Conservation (phyloP, 805 yeast species). For the Suhomyces prunicola region DNA sequence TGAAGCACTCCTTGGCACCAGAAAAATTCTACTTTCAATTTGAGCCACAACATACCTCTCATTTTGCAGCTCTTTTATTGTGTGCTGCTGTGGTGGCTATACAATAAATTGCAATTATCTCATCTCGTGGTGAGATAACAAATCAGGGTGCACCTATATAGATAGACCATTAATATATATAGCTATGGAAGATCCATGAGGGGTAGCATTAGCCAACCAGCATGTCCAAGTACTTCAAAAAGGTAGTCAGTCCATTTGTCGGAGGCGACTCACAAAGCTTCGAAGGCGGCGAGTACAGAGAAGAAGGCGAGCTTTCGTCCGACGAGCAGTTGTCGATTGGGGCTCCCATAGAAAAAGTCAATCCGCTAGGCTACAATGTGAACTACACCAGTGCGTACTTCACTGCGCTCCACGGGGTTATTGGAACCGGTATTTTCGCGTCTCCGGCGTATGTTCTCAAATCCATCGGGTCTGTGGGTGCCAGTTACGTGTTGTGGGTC, state of each 20-base stretch:
- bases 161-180: background rate
- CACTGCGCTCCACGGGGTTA: slow-evolving; percentile 62
- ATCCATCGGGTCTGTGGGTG: slow-evolving; percentile 44
- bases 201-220: background rate
- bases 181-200: background rate
- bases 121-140: background rate
- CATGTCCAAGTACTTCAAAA: background rate
- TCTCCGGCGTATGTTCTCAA: slow-evolving; percentile 60
- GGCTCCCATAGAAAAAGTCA: slow-evolving; percentile 40
- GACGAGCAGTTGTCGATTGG: slow-evolving; percentile 23
- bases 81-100: background rate
- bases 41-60: background rate
- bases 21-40: background rate
- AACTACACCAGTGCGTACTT: slow-evolving; percentile 50
- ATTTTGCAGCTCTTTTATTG: background rate
- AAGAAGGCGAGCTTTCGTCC: slow-evolving; percentile 3
- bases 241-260: background rate
- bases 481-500: slow-evolving; percentile 43
- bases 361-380: slow-evolving; percentile 40
- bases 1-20: background rate
- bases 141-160: background rate
- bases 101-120: background rate
- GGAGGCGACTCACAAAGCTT: background rate
- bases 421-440: slow-evolving; percentile 76
- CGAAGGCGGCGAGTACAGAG: slow-evolving; percentile 1